Evolutionary conservation across 2,329 filamentous ascomycete genomes (phyloP).

Genomic region (Fusarium sp.): DNA sequence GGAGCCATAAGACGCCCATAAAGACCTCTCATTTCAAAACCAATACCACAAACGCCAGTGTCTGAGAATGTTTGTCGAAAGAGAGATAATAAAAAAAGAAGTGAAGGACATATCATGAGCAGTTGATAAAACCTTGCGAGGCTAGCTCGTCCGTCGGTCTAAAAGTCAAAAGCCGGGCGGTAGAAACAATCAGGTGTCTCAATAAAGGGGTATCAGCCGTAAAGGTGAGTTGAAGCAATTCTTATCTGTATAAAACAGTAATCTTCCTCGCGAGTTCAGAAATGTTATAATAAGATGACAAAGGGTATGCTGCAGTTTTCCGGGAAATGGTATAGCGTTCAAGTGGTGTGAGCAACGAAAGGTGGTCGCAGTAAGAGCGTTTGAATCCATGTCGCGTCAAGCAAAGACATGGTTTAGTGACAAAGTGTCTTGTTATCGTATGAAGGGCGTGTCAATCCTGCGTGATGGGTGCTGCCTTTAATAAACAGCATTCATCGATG

Average conservation of each 20-base stretch:
- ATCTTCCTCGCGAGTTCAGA: slow-evolving; percentile 29
- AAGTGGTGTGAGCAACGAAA: slow-evolving; percentile 31
- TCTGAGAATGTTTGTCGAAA: slow-evolving; percentile 22
- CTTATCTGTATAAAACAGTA: slow-evolving; percentile 5
- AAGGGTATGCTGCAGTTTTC: slow-evolving; percentile 50
- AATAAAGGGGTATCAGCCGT: slow-evolving; percentile 34
- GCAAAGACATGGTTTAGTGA: slow-evolving; percentile 12
- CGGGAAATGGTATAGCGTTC: slow-evolving; percentile 38
- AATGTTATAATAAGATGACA: slow-evolving; percentile 39
- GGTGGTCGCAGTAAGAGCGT: slow-evolving; percentile 27
- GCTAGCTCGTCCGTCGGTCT: slow-evolving; percentile 15
- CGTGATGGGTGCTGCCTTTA: slow-evolving; percentile 1
- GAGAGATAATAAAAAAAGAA: slow-evolving; percentile 9
- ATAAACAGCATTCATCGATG: slow-evolving; percentile 43
- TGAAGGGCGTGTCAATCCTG: slow-evolving; percentile 5
- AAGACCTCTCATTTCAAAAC: slow-evolving; percentile 28
- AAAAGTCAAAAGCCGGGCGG: slow-evolving; percentile 16
- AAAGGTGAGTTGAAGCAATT: slow-evolving; percentile 19
- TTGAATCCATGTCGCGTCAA: slow-evolving; percentile 29
- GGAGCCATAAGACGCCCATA: slow-evolving; percentile 16
- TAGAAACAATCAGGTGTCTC: slow-evolving; percentile 20
- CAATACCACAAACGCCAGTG: slow-evolving; percentile 34
- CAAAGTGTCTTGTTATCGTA: background rate
- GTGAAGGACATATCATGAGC: slow-evolving; percentile 24
- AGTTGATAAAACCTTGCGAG: slow-evolving; percentile 22